Evolutionary conservation across 1,284 basidiomycete genomes (phyloP).

Genomic region (Agaricales sp.): DNA sequence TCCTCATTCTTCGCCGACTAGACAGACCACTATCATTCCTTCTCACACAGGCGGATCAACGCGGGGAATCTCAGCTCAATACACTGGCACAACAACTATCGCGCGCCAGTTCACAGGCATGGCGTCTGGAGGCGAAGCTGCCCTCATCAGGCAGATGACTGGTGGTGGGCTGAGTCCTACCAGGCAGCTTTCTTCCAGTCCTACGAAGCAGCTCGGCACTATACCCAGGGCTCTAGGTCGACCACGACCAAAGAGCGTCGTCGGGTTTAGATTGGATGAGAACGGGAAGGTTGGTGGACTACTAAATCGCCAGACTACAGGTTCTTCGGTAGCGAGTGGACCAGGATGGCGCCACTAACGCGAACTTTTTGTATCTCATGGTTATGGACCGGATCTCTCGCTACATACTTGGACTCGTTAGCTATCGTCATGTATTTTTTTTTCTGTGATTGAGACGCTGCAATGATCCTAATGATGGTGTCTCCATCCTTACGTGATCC

Average conservation of each 20-base stretch:
- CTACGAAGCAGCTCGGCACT: conserved; percentile 42
- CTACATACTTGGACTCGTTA: no score
- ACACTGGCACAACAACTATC: conserved; percentile 61
- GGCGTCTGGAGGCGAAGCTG: conserved; percentile 31
- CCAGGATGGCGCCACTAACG: not conserved
- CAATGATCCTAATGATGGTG: no score
- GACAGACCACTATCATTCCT: conserved; percentile 30
- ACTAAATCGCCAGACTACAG: conserved; percentile 63
- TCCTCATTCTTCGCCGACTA: conserved; percentile 38
- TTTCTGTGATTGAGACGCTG: no score
- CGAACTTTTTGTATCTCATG: not conserved
- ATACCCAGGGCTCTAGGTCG: conserved; percentile 9
- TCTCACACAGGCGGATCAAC: conserved; percentile 29
- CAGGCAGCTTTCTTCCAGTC: conserved; percentile 39
- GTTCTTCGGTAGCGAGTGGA: conserved; percentile 15
- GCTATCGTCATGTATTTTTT: no score
- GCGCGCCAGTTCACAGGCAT: conserved; percentile 67
- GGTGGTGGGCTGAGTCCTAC: conserved; percentile 59
- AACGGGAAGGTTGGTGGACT: conserved; percentile 54
- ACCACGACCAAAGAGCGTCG: conserved; percentile 53
- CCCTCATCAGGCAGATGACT: conserved; percentile 47
- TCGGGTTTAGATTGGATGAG: conserved; percentile 45
- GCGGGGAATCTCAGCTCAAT: conserved; percentile 36
- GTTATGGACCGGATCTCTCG: no score
- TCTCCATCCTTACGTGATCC: no score